These are phyloP conservation scores for Panaeolus papilionaceus DNA, from an alignment of 768 basidiomycete species.

Conservation along the genomic window DNA sequence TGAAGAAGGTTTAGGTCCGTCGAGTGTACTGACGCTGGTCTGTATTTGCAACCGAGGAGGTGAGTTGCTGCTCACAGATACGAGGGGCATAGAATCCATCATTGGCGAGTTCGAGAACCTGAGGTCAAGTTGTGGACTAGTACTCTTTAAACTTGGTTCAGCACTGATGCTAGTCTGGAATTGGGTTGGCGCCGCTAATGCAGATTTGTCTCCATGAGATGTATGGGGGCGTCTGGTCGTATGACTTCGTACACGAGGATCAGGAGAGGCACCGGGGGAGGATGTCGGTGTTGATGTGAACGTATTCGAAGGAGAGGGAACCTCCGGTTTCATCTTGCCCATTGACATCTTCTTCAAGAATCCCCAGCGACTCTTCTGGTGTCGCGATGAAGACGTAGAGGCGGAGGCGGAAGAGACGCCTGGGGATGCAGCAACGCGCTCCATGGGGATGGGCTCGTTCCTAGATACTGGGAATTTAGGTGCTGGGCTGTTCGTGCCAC, in stretches of 20 bases:
- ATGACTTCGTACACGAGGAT: constrained; percentile 20
- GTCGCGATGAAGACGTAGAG: constrained; percentile 4
- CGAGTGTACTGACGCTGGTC: constrained; percentile 21
- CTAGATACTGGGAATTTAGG: constrained; percentile 17
- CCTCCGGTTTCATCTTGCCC: constrained; percentile 84
- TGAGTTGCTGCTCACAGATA: constrained; percentile 33
- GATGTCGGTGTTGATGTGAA: constrained; percentile 29
- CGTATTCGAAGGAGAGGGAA: constrained; percentile 45
- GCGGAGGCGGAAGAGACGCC: background rate
- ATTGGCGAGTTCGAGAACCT: constrained; percentile 76
- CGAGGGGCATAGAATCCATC: constrained; percentile 52
- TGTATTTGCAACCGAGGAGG: constrained; percentile 30
- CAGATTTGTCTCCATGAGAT: constrained; percentile 29
- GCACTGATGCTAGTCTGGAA: constrained; percentile 19
- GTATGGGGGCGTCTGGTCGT: constrained; percentile 37
- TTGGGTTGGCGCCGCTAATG: constrained; percentile 9
- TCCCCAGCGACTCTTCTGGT: constrained; percentile 80
- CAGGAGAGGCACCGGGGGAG: constrained; percentile 37
- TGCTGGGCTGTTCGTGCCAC: constrained; percentile 9
- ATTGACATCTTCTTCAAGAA: constrained; percentile 99
- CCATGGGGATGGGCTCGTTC: constrained; percentile 20
- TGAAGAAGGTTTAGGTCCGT: constrained; percentile 20
- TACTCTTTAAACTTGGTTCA: constrained; percentile 42
- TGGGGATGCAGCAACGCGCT: constrained; percentile 16
- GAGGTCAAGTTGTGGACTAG: constrained; percentile 68